Base-by-base conservation (phyloP, 2,329 filamentous ascomycete species). In the Lomentospora prolificans region DNA sequence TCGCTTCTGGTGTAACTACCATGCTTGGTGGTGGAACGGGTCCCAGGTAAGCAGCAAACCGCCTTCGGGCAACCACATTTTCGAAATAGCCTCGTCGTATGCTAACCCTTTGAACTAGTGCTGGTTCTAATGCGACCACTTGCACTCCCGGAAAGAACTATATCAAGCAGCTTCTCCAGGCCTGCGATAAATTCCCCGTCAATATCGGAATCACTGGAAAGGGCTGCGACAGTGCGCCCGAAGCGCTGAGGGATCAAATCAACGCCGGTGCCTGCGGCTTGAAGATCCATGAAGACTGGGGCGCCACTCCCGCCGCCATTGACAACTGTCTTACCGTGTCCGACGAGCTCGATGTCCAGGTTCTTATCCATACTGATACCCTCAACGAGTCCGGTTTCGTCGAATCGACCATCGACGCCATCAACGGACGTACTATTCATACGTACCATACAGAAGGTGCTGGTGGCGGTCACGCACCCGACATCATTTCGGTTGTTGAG, bases 381-480 rank as follows among this genome's bases (percentile, higher is more conserved):
- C 81, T 97, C 59, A 97, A 97, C 70, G 92, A 97, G 70, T 92
- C 89, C 17, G 92, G 92, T n/a, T 97, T 96, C 65, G 92, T 97
- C 53, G 92, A 96, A 68, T 86, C 89, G 58, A 96, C 91, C 2
- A 83, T 96, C 59, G 81, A 76, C n/a, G 85, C 91, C 3, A 87
- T 97, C 77, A 90, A 89, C 67, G 78, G 83, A 65, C 85, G 92
- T 58, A 89, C 90, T 1, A 95, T 97, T 64, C 92, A 97, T 72
- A 95, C 92, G 1, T 97, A 97, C 71, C 92, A 97, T 72, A 96
- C 90, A 30, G 92, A 97, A 74, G 92, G 92, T 41, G 92, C 92
- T 1, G 92, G 92, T 41, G 92, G 92, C 61, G 92, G 92, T 3
- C 92, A 97, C 70, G 92, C 92, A 1, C 92, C 92, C 0, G 92